Evolutionary conservation across 163 green algal species (phyloP).

Genomic region (Smithsoniella earleae): DNA sequence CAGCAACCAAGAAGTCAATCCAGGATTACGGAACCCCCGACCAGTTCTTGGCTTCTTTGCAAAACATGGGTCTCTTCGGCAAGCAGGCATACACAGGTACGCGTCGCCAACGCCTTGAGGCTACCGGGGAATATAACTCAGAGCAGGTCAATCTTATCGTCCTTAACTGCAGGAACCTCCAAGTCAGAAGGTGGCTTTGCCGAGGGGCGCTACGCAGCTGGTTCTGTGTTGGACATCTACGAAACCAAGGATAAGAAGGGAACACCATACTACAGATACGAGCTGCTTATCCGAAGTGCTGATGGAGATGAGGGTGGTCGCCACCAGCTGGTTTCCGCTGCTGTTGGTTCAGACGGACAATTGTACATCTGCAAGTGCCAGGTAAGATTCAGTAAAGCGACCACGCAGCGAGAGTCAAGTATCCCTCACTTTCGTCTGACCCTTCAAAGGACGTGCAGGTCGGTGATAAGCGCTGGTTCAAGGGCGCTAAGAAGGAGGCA

Average conservation of each 20-base stretch:
- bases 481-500: slow-evolving; percentile 78
- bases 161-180: slow-evolving; percentile 67
- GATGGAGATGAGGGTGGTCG: slow-evolving; percentile 94
- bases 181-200: slow-evolving; percentile 86
- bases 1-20: slow-evolving; percentile 72
- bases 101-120: no score
- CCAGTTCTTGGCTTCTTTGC: slow-evolving; percentile 64
- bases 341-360: slow-evolving; percentile 67
- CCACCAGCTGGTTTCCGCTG: slow-evolving; percentile 87
- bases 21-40: slow-evolving; percentile 67
- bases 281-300: slow-evolving; percentile 64
- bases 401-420: not conserved
- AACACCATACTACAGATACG: slow-evolving; percentile 94
- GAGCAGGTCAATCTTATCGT: no score
- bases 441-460: slow-evolving; percentile 47
- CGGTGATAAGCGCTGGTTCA: slow-evolving; percentile 99
- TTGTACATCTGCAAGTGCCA: slow-evolving; percentile 81
- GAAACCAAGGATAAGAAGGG: slow-evolving; percentile 80
- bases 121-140: no score
- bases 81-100: slow-evolving; percentile 57
- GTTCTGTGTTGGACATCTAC: slow-evolving; percentile 69
- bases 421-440: slow-evolving; percentile 25
- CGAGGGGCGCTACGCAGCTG: slow-evolving; percentile 64
- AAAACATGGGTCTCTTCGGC: slow-evolving; percentile 75
- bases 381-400: slow-evolving; percentile 38